phyloP scores from a whole-genome alignment of 495 filamentous ascomycete species.

The Penicillium subrubescens region DNA sequence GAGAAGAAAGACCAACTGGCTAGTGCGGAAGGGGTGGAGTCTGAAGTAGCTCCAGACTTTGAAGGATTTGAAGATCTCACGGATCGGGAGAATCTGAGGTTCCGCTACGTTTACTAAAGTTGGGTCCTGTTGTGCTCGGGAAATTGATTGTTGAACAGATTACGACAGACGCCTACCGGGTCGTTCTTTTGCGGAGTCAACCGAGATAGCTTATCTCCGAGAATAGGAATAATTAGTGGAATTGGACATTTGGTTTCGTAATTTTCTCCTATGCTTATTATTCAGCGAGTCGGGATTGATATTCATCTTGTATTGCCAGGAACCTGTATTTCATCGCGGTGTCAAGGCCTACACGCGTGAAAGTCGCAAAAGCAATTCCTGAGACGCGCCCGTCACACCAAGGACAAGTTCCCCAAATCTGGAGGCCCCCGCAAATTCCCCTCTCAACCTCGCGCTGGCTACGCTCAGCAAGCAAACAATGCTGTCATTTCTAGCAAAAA shows the following conservation, averaged over 20 bases:
- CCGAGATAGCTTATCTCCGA: background rate
- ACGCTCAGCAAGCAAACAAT: background rate
- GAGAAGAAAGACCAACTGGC: constrained; percentile 40
- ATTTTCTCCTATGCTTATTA: background rate
- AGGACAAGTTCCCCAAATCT: background rate
- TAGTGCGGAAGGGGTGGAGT: constrained; percentile 25
- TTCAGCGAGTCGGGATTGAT: background rate
- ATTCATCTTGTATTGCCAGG: background rate
- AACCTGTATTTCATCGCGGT: background rate
- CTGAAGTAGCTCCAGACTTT: constrained; percentile 31
- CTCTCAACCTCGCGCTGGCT: background rate
- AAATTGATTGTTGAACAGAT: background rate
- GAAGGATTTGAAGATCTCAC: constrained; percentile 53
- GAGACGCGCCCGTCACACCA: background rate
- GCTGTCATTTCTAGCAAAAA: constrained; percentile 15
- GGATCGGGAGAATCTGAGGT: constrained; percentile 48
- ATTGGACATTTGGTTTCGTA: background rate
- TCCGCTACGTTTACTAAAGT: constrained; percentile 50
- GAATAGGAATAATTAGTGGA: background rate
- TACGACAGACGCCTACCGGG: background rate
- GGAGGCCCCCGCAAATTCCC: background rate
- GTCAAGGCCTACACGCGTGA: background rate
- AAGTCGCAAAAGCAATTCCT: background rate
- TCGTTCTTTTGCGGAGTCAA: background rate
- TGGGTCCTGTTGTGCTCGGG: background rate